Evolutionary conservation across 345 rosid genomes (phyloP), one percentile per base, ranked within the genome.

Genomic region (Euphorbia peplus): DNA sequence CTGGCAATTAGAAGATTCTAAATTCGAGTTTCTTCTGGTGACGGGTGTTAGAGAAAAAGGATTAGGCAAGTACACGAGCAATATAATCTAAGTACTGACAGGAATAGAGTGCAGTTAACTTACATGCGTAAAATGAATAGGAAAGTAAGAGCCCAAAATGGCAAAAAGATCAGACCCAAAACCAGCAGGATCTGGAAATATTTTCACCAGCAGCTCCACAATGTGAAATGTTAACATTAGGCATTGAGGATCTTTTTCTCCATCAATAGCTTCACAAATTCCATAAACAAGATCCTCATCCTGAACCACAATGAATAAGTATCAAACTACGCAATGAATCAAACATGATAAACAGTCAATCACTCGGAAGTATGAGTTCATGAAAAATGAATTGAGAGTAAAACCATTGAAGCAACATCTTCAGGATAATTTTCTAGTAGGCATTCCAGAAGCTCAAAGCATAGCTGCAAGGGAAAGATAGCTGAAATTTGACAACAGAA

Each of bases 121-220:
- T 85, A 93, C 99, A 76, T 91, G 99, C 13, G 99, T 93, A 79
- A 85, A 90, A 84, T 89, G 91, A 78, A 89, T 81, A 21, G 99
- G 97, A 73, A 91, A 93, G 81, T 93, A 93, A 77, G 86, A 80
- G 64, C 87, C 83, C 81, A 91, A 76, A 68, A 79, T 73, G 37
- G 80, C 87, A 76, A 93, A 91, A 70, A 91, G 72, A 41, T 79
- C 90, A 58, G 79, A 57, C 53, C 88, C 88, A 77, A 61, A 74
- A 74, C 80, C 89, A 71, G 69, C 73, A 41, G 93, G 81, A 79
- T 85, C 89, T 24, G 96, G 87, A 78, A 85, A 88, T 63, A 86
- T 70, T 71, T 37, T 82, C 54, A 78, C 86, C 79, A 85, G 73
- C 71, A 84, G 69, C 85, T 88, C 88, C 51, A 91, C 78, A 73